Evolutionary conservation across 176 grass and related monocot genomes (phyloP), one percentile per base, ranked within the genome.

Genomic region (Eleusine indica): DNA sequence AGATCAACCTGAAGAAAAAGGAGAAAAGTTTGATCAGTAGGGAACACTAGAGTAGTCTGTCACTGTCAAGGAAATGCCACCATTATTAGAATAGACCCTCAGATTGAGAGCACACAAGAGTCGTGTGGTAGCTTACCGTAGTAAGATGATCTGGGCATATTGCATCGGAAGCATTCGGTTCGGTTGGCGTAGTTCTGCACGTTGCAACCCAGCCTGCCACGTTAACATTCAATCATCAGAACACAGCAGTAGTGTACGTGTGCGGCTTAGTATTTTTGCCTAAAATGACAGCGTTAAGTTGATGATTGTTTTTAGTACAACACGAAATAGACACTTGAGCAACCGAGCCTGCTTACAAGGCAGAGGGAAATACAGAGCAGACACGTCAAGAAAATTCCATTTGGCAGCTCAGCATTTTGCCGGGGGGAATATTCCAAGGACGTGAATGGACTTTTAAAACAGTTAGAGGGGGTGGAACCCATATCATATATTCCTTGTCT

Each of bases 111-210:
- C 8, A 42, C 7, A 44, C 2, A 43, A 28, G 32, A 51, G 4
- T 19, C 7, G 42, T 47, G 42, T 7, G 25, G 14, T 44, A 47
- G 81, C 74, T 72, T 79, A 91, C 91, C 91, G 32, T 93, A 85
- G 76, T 87, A 86, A 80, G 87, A 75, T 84, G 87, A 75, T 92
- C 87, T 91, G n/a, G 94, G 94, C 70, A 81, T 74, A 49, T 61
- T 93, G 88, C 94, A 96, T 58, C 84, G 80, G 88, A 84, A 96
- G 83, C 94, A 96, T 66, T 96, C 94, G 1, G 91, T 96, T 86
- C 94, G 74, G 80, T 86, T 96, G 41, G 94, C 94, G 29, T 93
- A 96, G 60, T 96, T 96, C 74, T 96, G 94, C 85, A 87, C 94
- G 38, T 89, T 89, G 83, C 94, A 96, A 37, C 82, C 94, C 75